These are phyloP conservation scores for Amanita phalloides DNA, from an alignment of 768 basidiomycete genomes.

Conservation along the genomic window DNA sequence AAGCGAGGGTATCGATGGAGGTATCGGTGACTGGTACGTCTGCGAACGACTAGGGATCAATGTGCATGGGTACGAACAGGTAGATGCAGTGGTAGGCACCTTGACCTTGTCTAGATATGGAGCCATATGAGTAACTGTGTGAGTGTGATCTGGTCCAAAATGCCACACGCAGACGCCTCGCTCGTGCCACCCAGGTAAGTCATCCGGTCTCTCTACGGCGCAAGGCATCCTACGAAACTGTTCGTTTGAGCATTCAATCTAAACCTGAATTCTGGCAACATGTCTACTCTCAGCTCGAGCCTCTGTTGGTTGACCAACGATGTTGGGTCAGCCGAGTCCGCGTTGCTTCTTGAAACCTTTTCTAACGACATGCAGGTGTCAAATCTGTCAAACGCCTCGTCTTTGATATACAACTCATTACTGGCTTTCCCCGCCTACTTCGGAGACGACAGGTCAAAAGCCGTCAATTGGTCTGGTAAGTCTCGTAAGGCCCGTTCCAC, in stretches of 20 bases:
- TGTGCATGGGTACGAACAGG: background rate
- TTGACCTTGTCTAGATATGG: conserved; percentile 67
- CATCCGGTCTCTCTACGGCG: background rate
- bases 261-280: conserved; percentile 79
- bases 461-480: conserved; percentile 94
- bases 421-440: conserved; percentile 57
- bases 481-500: background rate
- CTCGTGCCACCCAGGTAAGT: conserved; percentile 46
- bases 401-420: conserved; percentile 71
- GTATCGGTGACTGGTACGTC: conserved; percentile 79
- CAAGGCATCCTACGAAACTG: background rate
- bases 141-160: conserved; percentile 20
- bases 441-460: conserved; percentile 45
- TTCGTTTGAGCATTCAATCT: conserved; percentile 37
- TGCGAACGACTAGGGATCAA: conserved; percentile 69
- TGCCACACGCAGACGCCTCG: conserved; percentile 82
- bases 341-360: background rate
- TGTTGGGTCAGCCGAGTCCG: conserved; percentile 53
- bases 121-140: conserved; percentile 33
- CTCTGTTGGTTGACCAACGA: conserved; percentile 54
- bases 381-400: conserved; percentile 79
- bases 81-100: conserved; percentile 22
- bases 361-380: conserved; percentile 43
- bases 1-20: conserved; percentile 81
- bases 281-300: conserved; percentile 50